phyloP scores from a whole-genome alignment of 75 land plant genomes.

The Adiantum capillusveneris region DNA sequence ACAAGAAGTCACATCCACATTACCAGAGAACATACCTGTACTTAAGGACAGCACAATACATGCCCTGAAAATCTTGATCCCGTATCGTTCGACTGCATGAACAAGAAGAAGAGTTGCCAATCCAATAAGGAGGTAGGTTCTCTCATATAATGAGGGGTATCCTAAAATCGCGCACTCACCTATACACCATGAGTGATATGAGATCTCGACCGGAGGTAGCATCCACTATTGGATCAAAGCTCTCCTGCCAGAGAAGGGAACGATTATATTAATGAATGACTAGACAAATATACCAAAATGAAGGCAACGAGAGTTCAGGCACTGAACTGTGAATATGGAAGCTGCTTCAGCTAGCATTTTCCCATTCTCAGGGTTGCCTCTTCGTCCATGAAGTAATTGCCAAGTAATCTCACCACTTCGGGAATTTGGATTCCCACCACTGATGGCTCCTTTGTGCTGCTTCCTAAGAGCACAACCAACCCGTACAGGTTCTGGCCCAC shows the following conservation, averaged over 20 bases:
- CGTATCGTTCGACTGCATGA: constrained; percentile 59
- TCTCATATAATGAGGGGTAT: constrained; percentile 6
- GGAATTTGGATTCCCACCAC: not conserved
- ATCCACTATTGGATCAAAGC: constrained; percentile 78
- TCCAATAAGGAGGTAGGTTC: too few relatives aligned
- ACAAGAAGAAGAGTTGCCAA: too few relatives aligned
- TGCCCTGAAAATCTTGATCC: constrained; percentile 79
- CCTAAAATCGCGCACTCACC: constrained; percentile 24
- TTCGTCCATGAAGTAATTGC: constrained; percentile 72
- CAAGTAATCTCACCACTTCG: constrained; percentile 19
- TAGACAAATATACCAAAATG: too few relatives aligned
- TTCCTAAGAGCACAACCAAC: constrained; percentile 9
- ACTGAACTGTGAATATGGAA: constrained; percentile 57
- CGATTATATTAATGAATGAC: too few relatives aligned
- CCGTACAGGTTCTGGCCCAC: constrained; percentile 27
- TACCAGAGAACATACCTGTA: too few relatives aligned
- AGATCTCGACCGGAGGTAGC: constrained; percentile 57
- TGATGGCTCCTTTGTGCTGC: not conserved
- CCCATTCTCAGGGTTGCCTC: constrained; percentile 22
- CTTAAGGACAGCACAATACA: constrained; percentile 69
- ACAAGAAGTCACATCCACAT: too few relatives aligned
- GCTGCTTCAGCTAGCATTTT: constrained; percentile 39
- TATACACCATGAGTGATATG: constrained; percentile 82
- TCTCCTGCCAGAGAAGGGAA: constrained; percentile 64
- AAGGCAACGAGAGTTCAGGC: too few relatives aligned